phyloP scores from a whole-genome alignment of 257 asterid species.

The Jasminum sambac region DNA sequence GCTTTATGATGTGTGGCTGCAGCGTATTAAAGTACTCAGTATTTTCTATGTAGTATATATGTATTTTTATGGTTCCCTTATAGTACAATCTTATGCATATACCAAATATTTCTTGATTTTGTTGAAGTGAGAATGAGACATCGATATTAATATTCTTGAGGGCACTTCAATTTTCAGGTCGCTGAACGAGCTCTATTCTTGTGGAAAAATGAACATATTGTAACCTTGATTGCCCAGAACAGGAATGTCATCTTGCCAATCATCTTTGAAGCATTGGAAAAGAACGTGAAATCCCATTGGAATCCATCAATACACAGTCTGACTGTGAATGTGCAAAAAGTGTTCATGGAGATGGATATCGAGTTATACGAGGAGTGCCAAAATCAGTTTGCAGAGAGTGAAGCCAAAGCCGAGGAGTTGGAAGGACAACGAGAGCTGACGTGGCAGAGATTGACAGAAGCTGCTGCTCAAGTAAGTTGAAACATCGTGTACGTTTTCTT shows the following conservation, averaged over 20 bases:
- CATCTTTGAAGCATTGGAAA: slow-evolving; percentile 40
- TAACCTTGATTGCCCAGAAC: slow-evolving; percentile 42
- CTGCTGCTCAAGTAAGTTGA: slow-evolving; percentile 24
- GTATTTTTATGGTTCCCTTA: neutral
- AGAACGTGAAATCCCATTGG: slow-evolving; percentile 44
- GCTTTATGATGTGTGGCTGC: neutral
- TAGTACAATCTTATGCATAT: neutral
- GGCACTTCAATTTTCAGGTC: slow-evolving; percentile 33
- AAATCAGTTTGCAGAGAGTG: slow-evolving; percentile 32
- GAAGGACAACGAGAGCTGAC: slow-evolving; percentile 34
- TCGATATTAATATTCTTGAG: neutral
- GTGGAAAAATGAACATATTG: slow-evolving; percentile 48
- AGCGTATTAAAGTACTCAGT: neutral
- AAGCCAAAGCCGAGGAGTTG: slow-evolving; percentile 24
- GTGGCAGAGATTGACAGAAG: slow-evolving; percentile 43
- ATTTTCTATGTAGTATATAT: neutral
- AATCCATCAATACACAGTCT: slow-evolving; percentile 45
- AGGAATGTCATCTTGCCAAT: slow-evolving; percentile 37
- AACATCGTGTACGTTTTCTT: neutral
- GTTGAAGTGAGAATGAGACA: no score
- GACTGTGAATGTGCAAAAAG: slow-evolving; percentile 42
- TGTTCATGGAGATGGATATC: slow-evolving; percentile 45
- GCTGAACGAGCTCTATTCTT: slow-evolving; percentile 47
- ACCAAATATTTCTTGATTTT: no score
- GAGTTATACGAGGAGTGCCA: slow-evolving; percentile 46